These are phyloP conservation scores for Rhodamnia rubescens DNA, from an alignment of 345 rosid genomes.

Conservation along the genomic window DNA sequence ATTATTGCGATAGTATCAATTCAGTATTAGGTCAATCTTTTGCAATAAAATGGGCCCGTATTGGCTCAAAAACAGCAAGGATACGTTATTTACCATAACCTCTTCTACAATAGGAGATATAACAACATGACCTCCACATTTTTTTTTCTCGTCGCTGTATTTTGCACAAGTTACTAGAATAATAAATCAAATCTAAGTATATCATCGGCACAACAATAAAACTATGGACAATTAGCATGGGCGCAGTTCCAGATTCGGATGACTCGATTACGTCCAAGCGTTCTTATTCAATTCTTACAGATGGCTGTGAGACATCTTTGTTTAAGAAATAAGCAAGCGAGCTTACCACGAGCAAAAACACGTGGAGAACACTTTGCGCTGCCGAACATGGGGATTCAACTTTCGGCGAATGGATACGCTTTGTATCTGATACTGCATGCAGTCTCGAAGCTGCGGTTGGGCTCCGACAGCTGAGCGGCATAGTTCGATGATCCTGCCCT, in stretches of 20 bases:
- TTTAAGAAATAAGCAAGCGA: no score
- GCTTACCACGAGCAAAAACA: neutral
- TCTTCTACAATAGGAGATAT: neutral
- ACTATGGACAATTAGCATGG: no score
- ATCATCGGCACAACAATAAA: neutral
- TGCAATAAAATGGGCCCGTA: neutral
- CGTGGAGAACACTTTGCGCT: neutral
- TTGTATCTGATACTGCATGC: neutral
- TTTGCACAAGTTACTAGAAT: neutral
- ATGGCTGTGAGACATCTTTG: no score
- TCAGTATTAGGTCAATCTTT: neutral
- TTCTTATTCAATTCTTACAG: neutral
- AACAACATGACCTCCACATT: neutral
- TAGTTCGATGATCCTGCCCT: neutral
- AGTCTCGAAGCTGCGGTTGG: neutral
- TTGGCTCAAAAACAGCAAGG: no score
- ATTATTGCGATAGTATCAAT: neutral
- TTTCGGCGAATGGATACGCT: neutral
- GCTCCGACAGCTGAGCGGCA: neutral
- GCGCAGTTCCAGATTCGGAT: accelerated
- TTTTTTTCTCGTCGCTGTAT: no score
- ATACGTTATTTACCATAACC: neutral
- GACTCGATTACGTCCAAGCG: neutral
- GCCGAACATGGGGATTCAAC: neutral
- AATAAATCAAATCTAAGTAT: neutral